phyloP scores from a whole-genome alignment of 371 early-diverging fungal species.

The Actinomortierella ambigua region DNA sequence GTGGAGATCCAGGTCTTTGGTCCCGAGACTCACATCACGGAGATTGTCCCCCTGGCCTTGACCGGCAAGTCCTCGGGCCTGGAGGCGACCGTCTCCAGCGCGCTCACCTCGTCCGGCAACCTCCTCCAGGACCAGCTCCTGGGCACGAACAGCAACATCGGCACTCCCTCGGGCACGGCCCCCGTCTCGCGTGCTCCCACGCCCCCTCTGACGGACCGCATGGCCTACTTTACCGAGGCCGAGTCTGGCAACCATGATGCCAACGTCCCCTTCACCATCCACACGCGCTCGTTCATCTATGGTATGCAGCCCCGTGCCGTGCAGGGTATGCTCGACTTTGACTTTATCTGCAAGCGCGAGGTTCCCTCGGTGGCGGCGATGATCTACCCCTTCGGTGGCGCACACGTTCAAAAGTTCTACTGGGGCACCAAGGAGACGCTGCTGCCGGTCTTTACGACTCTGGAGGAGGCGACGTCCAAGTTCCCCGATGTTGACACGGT shows the following conservation, averaged over 20 bases:
- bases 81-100: slow-evolving; percentile 33
- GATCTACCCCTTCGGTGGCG: slow-evolving; percentile 97
- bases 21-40: slow-evolving; percentile 97
- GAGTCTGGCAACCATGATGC: slow-evolving; percentile 20
- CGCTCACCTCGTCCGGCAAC: slow-evolving; percentile 67
- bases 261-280: slow-evolving; percentile 76
- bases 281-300: slow-evolving; percentile 89
- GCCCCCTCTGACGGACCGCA: slow-evolving; percentile 57
- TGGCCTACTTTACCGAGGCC: slow-evolving; percentile 52
- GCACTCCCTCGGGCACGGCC: slow-evolving; percentile 32
- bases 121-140: slow-evolving; percentile 68
- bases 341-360: slow-evolving; percentile 92
- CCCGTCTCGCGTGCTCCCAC: slow-evolving; percentile 39
- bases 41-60: slow-evolving; percentile 95
- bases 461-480: slow-evolving; percentile 79
- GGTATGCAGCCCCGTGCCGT: slow-evolving; percentile 98
- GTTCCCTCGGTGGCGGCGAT: slow-evolving; percentile 93
- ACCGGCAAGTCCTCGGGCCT: slow-evolving; percentile 55
- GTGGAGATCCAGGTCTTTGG: slow-evolving; percentile 96
- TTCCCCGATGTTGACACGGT: slow-evolving; percentile 92
- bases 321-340: slow-evolving; percentile 98
- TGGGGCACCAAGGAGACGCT: slow-evolving; percentile 97
- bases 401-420: slow-evolving; percentile 96
- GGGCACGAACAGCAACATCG: slow-evolving; percentile 44
- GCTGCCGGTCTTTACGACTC: slow-evolving; percentile 86